Evolutionary conservation across 352 stramenopile species (phyloP), one percentile per base, ranked within the genome.

Genomic region (Blastocystis sp.): DNA sequence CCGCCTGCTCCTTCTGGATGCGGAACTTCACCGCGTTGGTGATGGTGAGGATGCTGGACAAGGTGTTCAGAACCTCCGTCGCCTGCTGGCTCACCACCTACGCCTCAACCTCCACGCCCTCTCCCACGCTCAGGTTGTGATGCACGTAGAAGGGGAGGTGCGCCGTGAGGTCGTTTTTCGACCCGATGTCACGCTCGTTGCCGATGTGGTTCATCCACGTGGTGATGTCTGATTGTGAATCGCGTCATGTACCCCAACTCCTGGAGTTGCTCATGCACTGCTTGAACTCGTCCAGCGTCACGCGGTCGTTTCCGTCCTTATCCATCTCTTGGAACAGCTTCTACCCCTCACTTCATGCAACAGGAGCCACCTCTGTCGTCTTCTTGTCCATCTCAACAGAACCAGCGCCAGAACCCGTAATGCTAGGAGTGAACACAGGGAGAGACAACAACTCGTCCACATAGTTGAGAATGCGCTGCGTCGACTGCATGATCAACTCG

Each of bases 251-350:
- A 1, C 1, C 45, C 0, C 24, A 0, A 85, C 45, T 85, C 24
- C 26, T 69, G 3, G 24, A 29, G 61, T 69, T 85, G 1, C n/a
- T 66, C 31, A 85, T 26, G 45, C 50, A 85, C 37, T 41, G 45
- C 24, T 77, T 63, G 65, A 89, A 89, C 55, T 89, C 79, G 16
- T 89, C 67, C 10, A 74, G 33, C 19, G 79, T 89, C 29, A 89
- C 79, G 24, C 66, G 31, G 26, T 31, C 35, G 41, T 89, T 66
- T 2, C 45, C 31, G 60, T 89, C 79, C 19, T 37, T 63, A 55
- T 89, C 79, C 63, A 89, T 89, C 19, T 89, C 60, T 21, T 77
- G 39, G 45, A 89, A 89, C 41, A 89, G 55, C 26, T 89, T 85
- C 74, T 85, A 69, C 13, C 65, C 33, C 29, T 59, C 24, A 70